Percentiles rank a stretch among this genome's conserved stretches.
Conservation (phyloP, 306 rosid genomes). For the Sophora flavescens region DNA sequence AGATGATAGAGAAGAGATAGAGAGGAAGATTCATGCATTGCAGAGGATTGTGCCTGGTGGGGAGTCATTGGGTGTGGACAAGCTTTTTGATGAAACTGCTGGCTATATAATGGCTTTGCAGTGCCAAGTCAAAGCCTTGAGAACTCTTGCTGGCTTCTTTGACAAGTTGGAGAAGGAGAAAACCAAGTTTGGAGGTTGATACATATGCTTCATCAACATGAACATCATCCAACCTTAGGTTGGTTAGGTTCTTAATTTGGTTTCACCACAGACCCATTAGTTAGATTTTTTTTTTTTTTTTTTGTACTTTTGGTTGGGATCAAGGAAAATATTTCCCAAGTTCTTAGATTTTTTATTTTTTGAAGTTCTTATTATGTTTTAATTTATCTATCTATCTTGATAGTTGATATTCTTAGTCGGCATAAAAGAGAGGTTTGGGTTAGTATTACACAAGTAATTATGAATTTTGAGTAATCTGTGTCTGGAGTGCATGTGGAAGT, state of each 20-base stretch:
- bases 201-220: background rate
- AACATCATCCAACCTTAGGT: constrained; percentile 11
- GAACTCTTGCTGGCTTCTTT: constrained; percentile 65
- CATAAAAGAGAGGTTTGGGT: constrained; percentile 34
- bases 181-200: constrained; percentile 73
- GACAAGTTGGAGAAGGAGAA: constrained; percentile 73
- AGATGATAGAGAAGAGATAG: constrained; percentile 72
- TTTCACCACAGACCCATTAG: constrained; percentile 41
- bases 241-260: constrained; percentile 13
- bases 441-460: constrained; percentile 31
- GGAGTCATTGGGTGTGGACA: constrained; percentile 72
- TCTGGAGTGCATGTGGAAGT: constrained; percentile 41
- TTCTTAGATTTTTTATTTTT: constrained; percentile 15
- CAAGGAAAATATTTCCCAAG: constrained; percentile 50
- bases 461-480: constrained; percentile 36
- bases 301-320: constrained; percentile 52
- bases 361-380: constrained; percentile 14
- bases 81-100: constrained; percentile 90
- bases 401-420: constrained; percentile 33
- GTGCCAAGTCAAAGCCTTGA: constrained; percentile 77
- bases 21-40: constrained; percentile 80
- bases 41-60: constrained; percentile 92
- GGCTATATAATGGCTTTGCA: constrained; percentile 79
- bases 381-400: constrained; percentile 36
- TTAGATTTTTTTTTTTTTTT: constrained; percentile 37